Percentiles rank a stretch among this genome's conserved stretches.
Evolutionary conservation across 805 yeast species (phyloP).

Genomic region (Wickerhamomyces rabaulensis): DNA sequence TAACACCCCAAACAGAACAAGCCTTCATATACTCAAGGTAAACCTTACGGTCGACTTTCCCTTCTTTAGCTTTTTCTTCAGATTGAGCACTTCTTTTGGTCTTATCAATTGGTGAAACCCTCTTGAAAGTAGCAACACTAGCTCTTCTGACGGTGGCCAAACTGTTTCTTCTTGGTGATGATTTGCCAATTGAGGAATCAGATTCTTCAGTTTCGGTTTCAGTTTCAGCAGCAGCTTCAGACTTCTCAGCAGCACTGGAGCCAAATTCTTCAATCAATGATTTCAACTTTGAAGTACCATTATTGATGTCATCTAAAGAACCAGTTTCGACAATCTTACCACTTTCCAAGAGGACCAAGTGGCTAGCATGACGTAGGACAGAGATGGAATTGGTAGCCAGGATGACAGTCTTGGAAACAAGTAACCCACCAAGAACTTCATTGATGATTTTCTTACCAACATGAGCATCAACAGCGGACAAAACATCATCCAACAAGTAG

Average conservation of each 20-base stretch:
- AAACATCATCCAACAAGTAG: slow-evolving; percentile 84
- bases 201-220: slow-evolving; percentile 11
- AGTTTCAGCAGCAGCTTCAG: slow-evolving; percentile 22
- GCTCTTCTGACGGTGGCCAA: slow-evolving; percentile 43
- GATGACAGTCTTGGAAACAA: slow-evolving; percentile 67
- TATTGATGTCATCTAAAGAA: slow-evolving; percentile 46
- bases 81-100: slow-evolving; percentile 39
- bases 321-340: slow-evolving; percentile 70
- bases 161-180: slow-evolving; percentile 8
- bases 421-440: slow-evolving; percentile 81
- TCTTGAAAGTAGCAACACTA: slow-evolving; percentile 54
- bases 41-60: slow-evolving; percentile 50
- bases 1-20: slow-evolving; percentile 48
- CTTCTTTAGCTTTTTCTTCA: slow-evolving; percentile 50
- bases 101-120: slow-evolving; percentile 29
- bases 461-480: slow-evolving; percentile 97
- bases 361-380: slow-evolving; percentile 70
- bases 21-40: slow-evolving; percentile 54
- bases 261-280: slow-evolving; percentile 62
- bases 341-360: slow-evolving; percentile 61
- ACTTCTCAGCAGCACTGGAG: slow-evolving; percentile 17
- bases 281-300: slow-evolving; percentile 42
- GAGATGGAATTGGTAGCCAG: slow-evolving; percentile 85
- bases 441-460: slow-evolving; percentile 84
- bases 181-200: slow-evolving; percentile 4